Evolutionary conservation across 1,284 basidiomycete species (phyloP).

Genomic region (Filobasidium uniguttulatum): DNA sequence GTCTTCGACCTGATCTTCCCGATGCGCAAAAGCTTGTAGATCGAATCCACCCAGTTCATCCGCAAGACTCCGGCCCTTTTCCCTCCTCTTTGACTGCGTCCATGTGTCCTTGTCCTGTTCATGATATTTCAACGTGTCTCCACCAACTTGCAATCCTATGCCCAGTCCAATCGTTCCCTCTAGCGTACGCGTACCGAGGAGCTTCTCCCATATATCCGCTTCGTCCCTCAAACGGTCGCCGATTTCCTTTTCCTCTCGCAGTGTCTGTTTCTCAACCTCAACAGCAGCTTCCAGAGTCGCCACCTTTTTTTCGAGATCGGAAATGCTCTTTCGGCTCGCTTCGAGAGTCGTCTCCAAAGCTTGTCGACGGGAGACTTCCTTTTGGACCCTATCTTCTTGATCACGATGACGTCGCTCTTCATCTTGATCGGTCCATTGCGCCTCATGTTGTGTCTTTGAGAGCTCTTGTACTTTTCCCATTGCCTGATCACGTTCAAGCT

Average conservation of each 20-base stretch:
- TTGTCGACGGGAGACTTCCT: not conserved
- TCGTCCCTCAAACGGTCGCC: constrained; percentile 48
- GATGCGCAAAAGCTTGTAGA: constrained; percentile 1
- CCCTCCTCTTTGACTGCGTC: not conserved
- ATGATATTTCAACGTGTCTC: constrained; percentile 36
- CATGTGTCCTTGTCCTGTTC: not conserved
- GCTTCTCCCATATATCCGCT: constrained; percentile 86
- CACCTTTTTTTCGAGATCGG: constrained; percentile 6
- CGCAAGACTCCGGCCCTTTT: constrained; percentile 17
- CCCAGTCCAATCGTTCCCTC: constrained; percentile 46
- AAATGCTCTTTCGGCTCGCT: too few relatives aligned
- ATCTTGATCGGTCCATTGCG: too few relatives aligned
- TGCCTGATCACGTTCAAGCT: not conserved
- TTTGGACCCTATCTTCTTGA: too few relatives aligned
- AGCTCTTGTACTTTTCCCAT: not conserved
- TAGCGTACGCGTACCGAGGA: constrained; percentile 73
- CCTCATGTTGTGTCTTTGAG: not conserved
- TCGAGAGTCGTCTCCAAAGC: not conserved
- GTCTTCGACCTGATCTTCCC: constrained; percentile 15
- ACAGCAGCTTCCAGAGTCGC: constrained; percentile 2
- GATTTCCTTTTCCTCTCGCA: constrained; percentile 25
- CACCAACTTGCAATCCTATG: constrained; percentile 20
- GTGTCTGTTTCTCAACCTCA: constrained; percentile 17
- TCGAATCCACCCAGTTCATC: constrained; percentile 3
- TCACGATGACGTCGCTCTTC: too few relatives aligned